These are phyloP conservation scores for Trichosanthes truncata DNA, from an alignment of 306 rosid species.

Conservation along the genomic window DNA sequence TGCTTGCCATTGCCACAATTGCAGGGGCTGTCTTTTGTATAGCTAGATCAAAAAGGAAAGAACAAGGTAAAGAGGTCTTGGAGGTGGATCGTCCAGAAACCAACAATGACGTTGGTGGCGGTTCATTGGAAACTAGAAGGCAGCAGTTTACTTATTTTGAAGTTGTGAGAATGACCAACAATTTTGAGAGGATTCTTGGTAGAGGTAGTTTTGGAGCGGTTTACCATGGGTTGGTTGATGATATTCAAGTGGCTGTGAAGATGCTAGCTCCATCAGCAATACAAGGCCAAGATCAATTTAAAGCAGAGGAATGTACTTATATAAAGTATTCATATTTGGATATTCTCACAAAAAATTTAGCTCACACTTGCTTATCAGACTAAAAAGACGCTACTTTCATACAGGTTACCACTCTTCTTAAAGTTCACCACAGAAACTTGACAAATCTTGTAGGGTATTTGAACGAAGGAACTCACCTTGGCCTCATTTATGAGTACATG, in stretches of 20 bases:
- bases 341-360: neutral
- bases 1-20: conserved; percentile 17
- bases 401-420: conserved; percentile 22
- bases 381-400: neutral
- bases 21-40: conserved; percentile 9
- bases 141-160: conserved; percentile 40
- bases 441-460: conserved; percentile 23
- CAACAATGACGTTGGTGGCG: neutral
- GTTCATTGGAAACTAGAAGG: conserved; percentile 25
- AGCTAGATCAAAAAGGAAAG: conserved; percentile 16
- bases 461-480: conserved; percentile 15
- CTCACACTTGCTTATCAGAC: neutral
- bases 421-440: conserved; percentile 24
- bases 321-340: neutral
- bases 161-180: conserved; percentile 22
- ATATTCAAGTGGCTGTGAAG: conserved; percentile 46
- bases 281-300: conserved; percentile 26
- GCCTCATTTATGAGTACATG: conserved; percentile 21
- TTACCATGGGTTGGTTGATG: conserved; percentile 26
- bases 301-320: conserved; percentile 33
- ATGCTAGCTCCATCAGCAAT: conserved; percentile 22
- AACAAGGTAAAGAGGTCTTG: neutral
- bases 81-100: neutral
- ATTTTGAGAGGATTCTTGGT: conserved; percentile 34
- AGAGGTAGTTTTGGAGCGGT: conserved; percentile 49